Evolutionary conservation across 176 grass and related monocot species (phyloP).

Genomic region (Aegilops bicornis): DNA sequence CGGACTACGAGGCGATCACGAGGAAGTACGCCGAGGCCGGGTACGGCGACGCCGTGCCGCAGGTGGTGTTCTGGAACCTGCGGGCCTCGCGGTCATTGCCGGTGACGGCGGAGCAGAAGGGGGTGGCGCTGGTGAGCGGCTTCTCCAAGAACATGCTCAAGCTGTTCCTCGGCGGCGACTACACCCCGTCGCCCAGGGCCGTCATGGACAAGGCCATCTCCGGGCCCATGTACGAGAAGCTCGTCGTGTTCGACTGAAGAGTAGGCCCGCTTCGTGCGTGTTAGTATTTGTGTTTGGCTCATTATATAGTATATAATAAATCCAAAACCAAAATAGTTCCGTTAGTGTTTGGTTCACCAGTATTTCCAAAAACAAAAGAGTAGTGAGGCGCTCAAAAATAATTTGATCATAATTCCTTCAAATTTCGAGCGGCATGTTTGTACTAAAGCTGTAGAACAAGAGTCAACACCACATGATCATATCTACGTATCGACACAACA

Average conservation of each 20-base stretch:
- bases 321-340: too few species aligned
- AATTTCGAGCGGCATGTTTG: neutral
- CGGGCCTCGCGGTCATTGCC: constrained; percentile 49
- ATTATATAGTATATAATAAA: too few species aligned
- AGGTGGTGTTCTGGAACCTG: constrained; percentile 87
- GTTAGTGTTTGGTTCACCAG: too few species aligned
- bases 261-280: too few species aligned
- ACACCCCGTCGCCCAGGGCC: constrained; percentile 23
- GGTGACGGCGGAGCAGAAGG: constrained; percentile 45
- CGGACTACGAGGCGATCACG: constrained; percentile 67
- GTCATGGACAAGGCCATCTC: constrained; percentile 63
- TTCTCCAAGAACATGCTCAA: constrained; percentile 81
- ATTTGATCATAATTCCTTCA: neutral
- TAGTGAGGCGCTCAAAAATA: neutral
- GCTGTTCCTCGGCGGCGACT: constrained; percentile 46
- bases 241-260: constrained; percentile 48
- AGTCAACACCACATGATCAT: too few species aligned
- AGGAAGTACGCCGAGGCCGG: constrained; percentile 54
- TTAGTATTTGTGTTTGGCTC: too few species aligned
- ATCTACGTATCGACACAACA: too few species aligned
- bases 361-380: too few species aligned
- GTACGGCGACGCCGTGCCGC: constrained; percentile 54
- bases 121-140: constrained; percentile 72
- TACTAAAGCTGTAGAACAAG: neutral
- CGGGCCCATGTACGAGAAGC: constrained; percentile 39